phyloP scores from a whole-genome alignment of 768 basidiomycete species.

The Boletellus ananas region DNA sequence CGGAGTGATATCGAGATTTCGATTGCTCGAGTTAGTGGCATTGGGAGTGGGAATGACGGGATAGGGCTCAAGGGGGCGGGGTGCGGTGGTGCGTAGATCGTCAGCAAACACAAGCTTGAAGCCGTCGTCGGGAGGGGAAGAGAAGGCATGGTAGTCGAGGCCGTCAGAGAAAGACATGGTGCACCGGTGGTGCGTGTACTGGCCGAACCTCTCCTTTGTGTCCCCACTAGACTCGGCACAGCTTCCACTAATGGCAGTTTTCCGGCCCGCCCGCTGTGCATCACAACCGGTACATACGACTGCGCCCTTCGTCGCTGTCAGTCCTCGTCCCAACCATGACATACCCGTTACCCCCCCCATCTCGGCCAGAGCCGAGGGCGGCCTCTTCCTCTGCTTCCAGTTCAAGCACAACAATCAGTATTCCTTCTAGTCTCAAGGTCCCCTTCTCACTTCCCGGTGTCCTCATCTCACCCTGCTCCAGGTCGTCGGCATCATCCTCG shows the following conservation, averaged over 20 bases:
- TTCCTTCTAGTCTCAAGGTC: slow-evolving; percentile 52
- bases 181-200: not conserved
- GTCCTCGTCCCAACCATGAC: not conserved
- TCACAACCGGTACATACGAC: slow-evolving; percentile 12
- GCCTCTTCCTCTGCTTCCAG: slow-evolving; percentile 41
- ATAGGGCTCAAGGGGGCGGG: slow-evolving; percentile 1
- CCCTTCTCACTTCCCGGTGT: not conserved
- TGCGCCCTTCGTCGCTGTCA: not conserved
- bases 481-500: slow-evolving; percentile 76
- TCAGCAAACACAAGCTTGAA: slow-evolving; percentile 8
- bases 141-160: not conserved
- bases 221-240: not conserved
- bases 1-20: slow-evolving; percentile 17
- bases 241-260: slow-evolving; percentile 9
- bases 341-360: slow-evolving; percentile 3
- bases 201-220: not conserved
- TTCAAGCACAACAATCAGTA: slow-evolving; percentile 32
- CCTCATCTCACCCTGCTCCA: slow-evolving; percentile 24
- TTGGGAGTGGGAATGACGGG: slow-evolving; percentile 7
- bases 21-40: not conserved
- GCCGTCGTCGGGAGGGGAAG: not conserved
- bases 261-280: slow-evolving; percentile 9
- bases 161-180: slow-evolving; percentile 16
- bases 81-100: slow-evolving; percentile 2
- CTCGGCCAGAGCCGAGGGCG: slow-evolving; percentile 9